phyloP scores from a whole-genome alignment of 2,329 filamentous ascomycete species.

The Colletotrichum lentis region DNA sequence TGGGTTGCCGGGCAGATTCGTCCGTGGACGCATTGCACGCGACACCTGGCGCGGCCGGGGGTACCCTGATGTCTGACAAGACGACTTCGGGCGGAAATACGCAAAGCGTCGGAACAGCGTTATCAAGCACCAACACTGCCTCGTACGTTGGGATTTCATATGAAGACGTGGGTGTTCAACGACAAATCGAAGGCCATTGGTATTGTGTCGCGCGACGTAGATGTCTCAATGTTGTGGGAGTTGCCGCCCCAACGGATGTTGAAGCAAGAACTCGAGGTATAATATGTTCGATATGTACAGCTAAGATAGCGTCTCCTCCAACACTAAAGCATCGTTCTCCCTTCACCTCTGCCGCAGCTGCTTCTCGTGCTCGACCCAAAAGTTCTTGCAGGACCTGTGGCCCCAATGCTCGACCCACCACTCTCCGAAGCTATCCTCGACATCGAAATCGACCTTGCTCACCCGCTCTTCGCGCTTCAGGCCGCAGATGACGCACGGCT shows the following conservation, averaged over 20 bases:
- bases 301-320: background rate
- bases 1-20: background rate
- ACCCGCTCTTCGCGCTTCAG: constrained; percentile 88
- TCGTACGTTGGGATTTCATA: background rate
- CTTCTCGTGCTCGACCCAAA: constrained; percentile 82
- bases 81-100: constrained; percentile 13
- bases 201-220: constrained; percentile 5
- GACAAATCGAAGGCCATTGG: background rate
- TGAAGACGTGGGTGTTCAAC: background rate
- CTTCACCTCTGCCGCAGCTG: constrained; percentile 71
- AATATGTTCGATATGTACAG: constrained; percentile 23
- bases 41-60: constrained; percentile 5
- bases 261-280: constrained; percentile 27
- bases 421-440: constrained; percentile 93
- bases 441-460: constrained; percentile 74
- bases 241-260: background rate
- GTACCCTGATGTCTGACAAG: constrained; percentile 4
- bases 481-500: constrained; percentile 85
- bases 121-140: background rate
- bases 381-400: constrained; percentile 79
- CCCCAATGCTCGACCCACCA: constrained; percentile 96
- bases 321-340: background rate
- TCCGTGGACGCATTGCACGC: constrained; percentile 8
- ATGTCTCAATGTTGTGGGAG: background rate
- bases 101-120: background rate